A percentile compares a stretch with the other conserved stretches of the same genome.
Conservation (phyloP, 805 yeast genomes). For the Cyberlindnera nakhonratchasimensis region DNA sequence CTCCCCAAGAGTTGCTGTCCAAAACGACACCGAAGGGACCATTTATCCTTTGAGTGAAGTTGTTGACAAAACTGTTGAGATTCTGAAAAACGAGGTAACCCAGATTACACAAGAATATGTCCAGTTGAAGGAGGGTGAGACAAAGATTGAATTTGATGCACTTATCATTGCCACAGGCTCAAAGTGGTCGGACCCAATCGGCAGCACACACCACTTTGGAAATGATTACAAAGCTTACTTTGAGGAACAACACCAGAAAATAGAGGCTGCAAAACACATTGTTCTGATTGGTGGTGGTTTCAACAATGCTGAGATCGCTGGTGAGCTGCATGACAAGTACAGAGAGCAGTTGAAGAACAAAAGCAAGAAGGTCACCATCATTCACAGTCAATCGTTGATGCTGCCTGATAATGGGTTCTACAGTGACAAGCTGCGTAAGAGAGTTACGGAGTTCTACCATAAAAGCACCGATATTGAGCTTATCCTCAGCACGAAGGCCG, state of each 20-base stretch:
- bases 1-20: constrained; percentile 21
- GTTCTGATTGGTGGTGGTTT: constrained; percentile 35
- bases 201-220: constrained; percentile 16
- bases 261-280: constrained; percentile 19
- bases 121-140: constrained; percentile 6
- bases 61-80: constrained; percentile 20
- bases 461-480: constrained; percentile 20
- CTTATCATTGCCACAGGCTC: constrained; percentile 33
- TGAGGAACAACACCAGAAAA: constrained; percentile 11
- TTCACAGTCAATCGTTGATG: constrained; percentile 14
- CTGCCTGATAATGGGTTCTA: constrained; percentile 17
- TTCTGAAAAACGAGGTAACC: constrained; percentile 23
- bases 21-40: constrained; percentile 17
- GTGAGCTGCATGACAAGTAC: constrained; percentile 30
- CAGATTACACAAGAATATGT: constrained; percentile 21
- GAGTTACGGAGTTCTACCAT: constrained; percentile 17
- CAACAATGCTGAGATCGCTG: constrained; percentile 31
- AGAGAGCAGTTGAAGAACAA: constrained; percentile 15
- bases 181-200: constrained; percentile 29
- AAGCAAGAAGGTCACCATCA: constrained; percentile 18
- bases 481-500: constrained; percentile 14
- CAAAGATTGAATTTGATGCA: constrained; percentile 21
- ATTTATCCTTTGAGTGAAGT: constrained; percentile 22
- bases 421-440: constrained; percentile 15
- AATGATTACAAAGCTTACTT: constrained; percentile 18